These are phyloP conservation scores for Peronospora destructor DNA, from an alignment of 352 stramenopile genomes.

Conservation along the genomic window DNA sequence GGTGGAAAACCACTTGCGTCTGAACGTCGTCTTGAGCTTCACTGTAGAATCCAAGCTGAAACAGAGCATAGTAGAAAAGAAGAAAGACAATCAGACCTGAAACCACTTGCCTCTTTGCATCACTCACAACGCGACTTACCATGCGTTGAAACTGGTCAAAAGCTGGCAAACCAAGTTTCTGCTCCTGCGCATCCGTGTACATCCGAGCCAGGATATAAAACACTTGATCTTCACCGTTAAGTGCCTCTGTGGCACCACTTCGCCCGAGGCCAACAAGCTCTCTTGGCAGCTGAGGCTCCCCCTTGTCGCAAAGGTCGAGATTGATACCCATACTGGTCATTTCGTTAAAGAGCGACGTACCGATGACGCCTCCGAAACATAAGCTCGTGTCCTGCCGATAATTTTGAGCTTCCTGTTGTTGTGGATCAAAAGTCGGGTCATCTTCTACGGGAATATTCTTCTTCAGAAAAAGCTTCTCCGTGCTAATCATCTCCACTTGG, in stretches of 20 bases:
- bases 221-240: slow-evolving; percentile 62
- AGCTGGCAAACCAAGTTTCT: slow-evolving; percentile 71
- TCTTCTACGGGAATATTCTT: slow-evolving; percentile 31
- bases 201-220: slow-evolving; percentile 77
- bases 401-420: slow-evolving; percentile 14
- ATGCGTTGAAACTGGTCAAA: slow-evolving; percentile 82
- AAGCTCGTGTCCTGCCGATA: slow-evolving; percentile 18
- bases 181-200: slow-evolving; percentile 58
- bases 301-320: slow-evolving; percentile 52
- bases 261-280: slow-evolving; percentile 36
- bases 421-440: slow-evolving; percentile 23
- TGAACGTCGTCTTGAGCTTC: slow-evolving; percentile 64
- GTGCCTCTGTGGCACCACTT: slow-evolving; percentile 1
- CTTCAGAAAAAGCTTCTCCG: slow-evolving; percentile 34
- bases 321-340: slow-evolving; percentile 77
- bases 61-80: background rate
- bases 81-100: slow-evolving; percentile 9
- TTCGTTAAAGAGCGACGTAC: slow-evolving; percentile 53
- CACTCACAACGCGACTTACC: slow-evolving; percentile 31
- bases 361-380: slow-evolving; percentile 29
- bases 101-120: background rate
- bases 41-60: slow-evolving; percentile 73
- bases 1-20: slow-evolving; percentile 74
- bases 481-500: slow-evolving; percentile 53
- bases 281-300: slow-evolving; percentile 26